Base-by-base conservation (phyloP, 2,329 filamentous ascomycete genomes). In the Coniochaeta ligniaria region DNA sequence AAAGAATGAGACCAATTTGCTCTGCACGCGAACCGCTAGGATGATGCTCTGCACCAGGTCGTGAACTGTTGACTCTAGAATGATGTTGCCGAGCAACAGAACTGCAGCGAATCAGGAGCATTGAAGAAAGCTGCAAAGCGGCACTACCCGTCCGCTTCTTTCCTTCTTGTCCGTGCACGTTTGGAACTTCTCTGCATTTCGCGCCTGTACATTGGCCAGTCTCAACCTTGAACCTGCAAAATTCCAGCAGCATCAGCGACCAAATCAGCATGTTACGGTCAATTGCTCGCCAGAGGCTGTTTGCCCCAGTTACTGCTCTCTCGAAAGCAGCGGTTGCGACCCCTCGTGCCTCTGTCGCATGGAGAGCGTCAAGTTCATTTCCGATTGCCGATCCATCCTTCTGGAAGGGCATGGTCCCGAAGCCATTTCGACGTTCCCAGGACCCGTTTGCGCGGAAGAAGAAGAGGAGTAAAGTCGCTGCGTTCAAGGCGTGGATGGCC, bases 391-490 rank as follows among this genome's bases (percentile, higher is more conserved):
- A 71, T 57, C 57, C 60, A 60, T 83, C 83, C 11, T 86, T 92
- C 72, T 92, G 90, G 90, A 83, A 80, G 66, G 83, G 82, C 11
- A 75, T 92, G 63, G 75, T 92, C 57, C 89, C 90, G 2, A 90
- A 88, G 66, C 82, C 84, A n/a, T 69, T 87, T 54, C 83, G 85
- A 68, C 70, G 63, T 74, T 71, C 47, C 14, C 24, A 22, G 3
- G 26, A 31, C 12, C 47, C 47, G 4, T 28, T 28, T 12, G 12
- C 22, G 22, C 8, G 16, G 24, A 52, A 31, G 16, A 57, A 31
- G 16, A 57, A 36, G 54, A 35, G 11, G 33, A 57, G 31, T 28
- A 26, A 38, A 24, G 17, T 26, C n/a, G 35, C 31, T n/a, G 28
- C 28, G 17, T 47, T 75, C 76, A 68, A 73, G 76, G 36, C 68